Percentiles rank a stretch among this genome's conserved stretches.
These are phyloP conservation scores for Escovopsis sp. DNA, from an alignment of 2,329 filamentous ascomycete genomes.

Conservation along the genomic window DNA sequence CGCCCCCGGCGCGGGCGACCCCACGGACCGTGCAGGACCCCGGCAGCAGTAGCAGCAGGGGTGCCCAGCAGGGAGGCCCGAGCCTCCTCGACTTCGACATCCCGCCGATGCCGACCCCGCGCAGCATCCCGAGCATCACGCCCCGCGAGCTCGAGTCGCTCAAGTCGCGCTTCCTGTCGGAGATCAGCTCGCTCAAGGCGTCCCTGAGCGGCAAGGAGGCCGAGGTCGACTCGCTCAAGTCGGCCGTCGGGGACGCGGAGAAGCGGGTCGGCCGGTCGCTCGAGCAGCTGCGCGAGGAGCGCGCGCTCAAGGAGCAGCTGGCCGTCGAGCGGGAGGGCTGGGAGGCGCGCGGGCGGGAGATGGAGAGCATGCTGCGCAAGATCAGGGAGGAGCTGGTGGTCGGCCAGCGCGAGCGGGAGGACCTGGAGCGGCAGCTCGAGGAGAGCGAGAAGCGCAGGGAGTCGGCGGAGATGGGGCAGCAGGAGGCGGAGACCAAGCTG, in stretches of 20 bases:
- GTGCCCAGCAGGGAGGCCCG: no score
- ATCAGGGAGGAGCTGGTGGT: conserved; percentile 70
- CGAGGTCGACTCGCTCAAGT: conserved; percentile 75
- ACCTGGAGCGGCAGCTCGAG: conserved; percentile 59
- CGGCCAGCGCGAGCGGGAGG: conserved; percentile 67
- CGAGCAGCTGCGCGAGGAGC: conserved; percentile 70
- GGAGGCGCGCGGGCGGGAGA: conserved; percentile 73
- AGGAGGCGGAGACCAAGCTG: conserved; percentile 63
- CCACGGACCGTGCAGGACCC: no score
- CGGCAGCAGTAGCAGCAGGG: conserved; percentile 27
- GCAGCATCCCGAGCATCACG: conserved; percentile 80
- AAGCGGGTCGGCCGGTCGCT: conserved; percentile 76
- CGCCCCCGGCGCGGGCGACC: conserved; percentile 16
- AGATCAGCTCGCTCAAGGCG: conserved; percentile 88
- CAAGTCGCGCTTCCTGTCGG: conserved; percentile 79
- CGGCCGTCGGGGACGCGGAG: conserved; percentile 79
- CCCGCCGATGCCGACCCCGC: conserved; percentile 81
- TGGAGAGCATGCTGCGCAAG: conserved; percentile 66
- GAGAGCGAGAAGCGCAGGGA: conserved; percentile 63
- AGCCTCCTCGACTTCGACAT: conserved; percentile 69
- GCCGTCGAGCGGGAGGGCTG: conserved; percentile 65
- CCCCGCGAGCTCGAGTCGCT: conserved; percentile 84
- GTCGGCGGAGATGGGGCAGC: conserved; percentile 59
- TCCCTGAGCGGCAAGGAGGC: conserved; percentile 87
- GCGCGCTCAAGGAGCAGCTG: conserved; percentile 53